Evolutionary conservation across 306 rosid genomes (phyloP).

Genomic region (Pterocarpus santalinus): DNA sequence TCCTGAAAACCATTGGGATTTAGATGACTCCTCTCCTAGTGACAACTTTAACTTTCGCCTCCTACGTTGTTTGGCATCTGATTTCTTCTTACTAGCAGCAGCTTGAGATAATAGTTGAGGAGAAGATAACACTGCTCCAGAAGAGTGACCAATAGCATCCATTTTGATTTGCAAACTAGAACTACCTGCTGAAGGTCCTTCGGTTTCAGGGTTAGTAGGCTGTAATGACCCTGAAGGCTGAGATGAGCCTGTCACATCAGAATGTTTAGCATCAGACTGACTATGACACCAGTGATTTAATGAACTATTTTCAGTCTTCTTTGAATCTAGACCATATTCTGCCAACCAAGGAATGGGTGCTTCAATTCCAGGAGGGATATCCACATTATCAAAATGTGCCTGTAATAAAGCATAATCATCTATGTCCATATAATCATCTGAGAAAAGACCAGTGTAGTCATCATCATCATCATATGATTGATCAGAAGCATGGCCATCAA

Average conservation of each 20-base stretch:
- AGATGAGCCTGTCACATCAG: conserved; percentile 37
- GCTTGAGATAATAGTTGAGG: conserved; percentile 34
- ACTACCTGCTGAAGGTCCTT: conserved; percentile 39
- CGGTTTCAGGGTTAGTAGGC: conserved; percentile 34
- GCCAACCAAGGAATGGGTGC: conserved; percentile 78
- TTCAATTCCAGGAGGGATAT: conserved; percentile 82
- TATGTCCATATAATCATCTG: conserved; percentile 65
- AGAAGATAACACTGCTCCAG: conserved; percentile 47
- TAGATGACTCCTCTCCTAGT: conserved; percentile 56
- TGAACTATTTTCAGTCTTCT: conserved; percentile 54
- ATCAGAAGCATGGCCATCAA: conserved; percentile 66
- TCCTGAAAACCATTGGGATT: conserved; percentile 56
- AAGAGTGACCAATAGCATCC: conserved; percentile 43
- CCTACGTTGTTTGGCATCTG: conserved; percentile 46
- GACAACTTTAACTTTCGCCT: conserved; percentile 45
- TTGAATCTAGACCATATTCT: conserved; percentile 47
- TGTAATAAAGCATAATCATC: conserved; percentile 73
- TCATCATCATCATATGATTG: conserved; percentile 56
- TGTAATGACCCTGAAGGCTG: conserved; percentile 46
- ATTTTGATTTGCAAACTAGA: conserved; percentile 50
- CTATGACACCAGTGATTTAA: conserved; percentile 29
- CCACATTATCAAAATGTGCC: conserved; percentile 76
- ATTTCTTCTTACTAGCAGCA: conserved; percentile 57
- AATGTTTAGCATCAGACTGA: conserved; percentile 41
- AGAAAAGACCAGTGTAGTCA: conserved; percentile 47